Conservation (phyloP, 495 filamentous ascomycete genomes). For the Podospora anserina region DNA sequence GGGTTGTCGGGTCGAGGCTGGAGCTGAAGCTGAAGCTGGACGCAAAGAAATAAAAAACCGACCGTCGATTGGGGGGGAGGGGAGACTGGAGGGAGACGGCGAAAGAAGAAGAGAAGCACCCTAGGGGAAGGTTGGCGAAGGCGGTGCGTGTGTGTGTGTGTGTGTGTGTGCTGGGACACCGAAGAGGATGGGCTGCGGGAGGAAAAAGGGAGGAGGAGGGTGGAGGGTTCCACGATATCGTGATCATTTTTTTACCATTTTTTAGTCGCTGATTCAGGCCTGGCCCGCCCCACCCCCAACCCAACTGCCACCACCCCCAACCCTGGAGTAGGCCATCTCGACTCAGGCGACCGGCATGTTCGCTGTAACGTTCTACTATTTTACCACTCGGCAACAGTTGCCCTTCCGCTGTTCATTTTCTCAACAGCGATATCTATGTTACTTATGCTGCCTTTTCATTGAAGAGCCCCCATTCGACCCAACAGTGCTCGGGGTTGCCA, state of each 20-base stretch:
- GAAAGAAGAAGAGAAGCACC: constrained; percentile 39
- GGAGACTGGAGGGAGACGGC: constrained; percentile 21
- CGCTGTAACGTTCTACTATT: neutral
- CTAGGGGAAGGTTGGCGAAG: constrained; percentile 36
- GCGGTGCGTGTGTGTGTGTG: constrained; percentile 39
- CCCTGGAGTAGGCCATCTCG: neutral
- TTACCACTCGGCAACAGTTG: neutral
- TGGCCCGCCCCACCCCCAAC: neutral
- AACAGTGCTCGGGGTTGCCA: neutral
- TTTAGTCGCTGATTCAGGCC: constrained; percentile 33
- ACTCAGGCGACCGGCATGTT: neutral
- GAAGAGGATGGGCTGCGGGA: constrained; percentile 14
- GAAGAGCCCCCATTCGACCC: neutral
- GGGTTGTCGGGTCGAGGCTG: constrained; percentile 1
- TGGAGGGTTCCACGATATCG: constrained; percentile 31
- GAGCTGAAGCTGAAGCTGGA: constrained; percentile 14
- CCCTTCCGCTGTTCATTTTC: neutral
- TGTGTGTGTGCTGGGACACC: constrained; percentile 23
- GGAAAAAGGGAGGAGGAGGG: constrained; percentile 16
- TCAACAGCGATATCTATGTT: neutral
- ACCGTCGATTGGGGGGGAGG: constrained; percentile 24
- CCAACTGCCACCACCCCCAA: neutral
- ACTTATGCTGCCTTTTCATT: neutral
- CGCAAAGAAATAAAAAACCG: constrained; percentile 31
- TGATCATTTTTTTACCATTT: constrained; percentile 31